Evolutionary conservation across 371 early-diverging fungal genomes (phyloP).

Genomic region (Mucor plumbeus): DNA sequence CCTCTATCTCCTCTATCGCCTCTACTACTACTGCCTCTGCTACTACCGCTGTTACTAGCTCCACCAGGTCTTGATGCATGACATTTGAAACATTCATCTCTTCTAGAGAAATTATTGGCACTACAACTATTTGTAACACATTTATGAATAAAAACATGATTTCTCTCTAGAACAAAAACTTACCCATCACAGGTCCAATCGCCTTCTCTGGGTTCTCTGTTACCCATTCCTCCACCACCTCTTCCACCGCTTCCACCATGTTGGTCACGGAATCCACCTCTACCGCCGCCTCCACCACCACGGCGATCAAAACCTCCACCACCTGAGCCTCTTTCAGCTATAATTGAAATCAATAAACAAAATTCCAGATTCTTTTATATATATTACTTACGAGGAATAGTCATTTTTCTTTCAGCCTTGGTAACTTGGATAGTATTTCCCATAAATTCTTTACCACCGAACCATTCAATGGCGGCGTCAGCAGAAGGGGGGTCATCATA

Average conservation of each 20-base stretch:
- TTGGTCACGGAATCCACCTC: constrained; percentile 49
- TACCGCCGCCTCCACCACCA: constrained; percentile 24
- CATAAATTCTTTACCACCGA: constrained; percentile 64
- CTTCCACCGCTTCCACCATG: constrained; percentile 39
- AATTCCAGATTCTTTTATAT: neutral
- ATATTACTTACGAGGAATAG: constrained; percentile 23
- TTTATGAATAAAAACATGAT: too few relatives aligned
- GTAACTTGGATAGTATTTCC: constrained; percentile 64
- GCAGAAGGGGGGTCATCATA: constrained; percentile 76
- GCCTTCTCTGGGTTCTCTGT: constrained; percentile 31
- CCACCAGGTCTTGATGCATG: constrained; percentile 33
- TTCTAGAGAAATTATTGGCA: constrained; percentile 40
- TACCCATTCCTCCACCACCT: constrained; percentile 27
- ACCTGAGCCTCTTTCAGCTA: constrained; percentile 24
- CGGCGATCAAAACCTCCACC: constrained; percentile 16
- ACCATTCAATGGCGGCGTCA: constrained; percentile 75
- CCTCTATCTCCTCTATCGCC: constrained; percentile 3
- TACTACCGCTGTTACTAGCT: constrained; percentile 10
- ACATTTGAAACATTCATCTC: constrained; percentile 39
- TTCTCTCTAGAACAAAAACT: neutral
- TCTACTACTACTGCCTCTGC: constrained; percentile 19
- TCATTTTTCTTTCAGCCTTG: constrained; percentile 65
- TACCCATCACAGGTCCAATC: constrained; percentile 42
- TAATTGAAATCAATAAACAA: neutral
- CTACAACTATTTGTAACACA: constrained; percentile 23